phyloP scores from a whole-genome alignment of 2,329 filamentous ascomycete species.

The Aspergillus phoenicis region DNA sequence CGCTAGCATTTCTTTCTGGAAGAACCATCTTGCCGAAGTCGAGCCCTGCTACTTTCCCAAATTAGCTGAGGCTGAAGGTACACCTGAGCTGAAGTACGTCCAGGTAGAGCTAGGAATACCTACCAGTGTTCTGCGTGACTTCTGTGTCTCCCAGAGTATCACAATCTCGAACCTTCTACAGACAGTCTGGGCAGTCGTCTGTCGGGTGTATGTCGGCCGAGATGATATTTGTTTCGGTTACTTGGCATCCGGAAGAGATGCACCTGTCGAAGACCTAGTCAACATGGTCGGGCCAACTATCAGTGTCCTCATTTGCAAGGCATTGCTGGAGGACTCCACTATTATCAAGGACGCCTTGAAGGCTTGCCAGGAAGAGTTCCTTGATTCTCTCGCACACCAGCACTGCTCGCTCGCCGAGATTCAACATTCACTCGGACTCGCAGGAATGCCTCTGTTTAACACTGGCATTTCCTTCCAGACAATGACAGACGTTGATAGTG shows the following conservation, averaged over 20 bases:
- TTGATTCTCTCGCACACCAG: neutral
- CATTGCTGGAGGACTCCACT: conserved; percentile 28
- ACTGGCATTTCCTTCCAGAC: conserved; percentile 4
- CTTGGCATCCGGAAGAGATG: conserved; percentile 37
- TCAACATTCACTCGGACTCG: neutral
- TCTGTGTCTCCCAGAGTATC: conserved; percentile 1
- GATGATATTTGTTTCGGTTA: conserved; percentile 36
- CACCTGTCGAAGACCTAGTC: conserved; percentile 41
- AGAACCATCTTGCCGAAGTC: conserved; percentile 12
- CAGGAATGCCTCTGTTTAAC: neutral
- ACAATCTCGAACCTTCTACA: conserved; percentile 30
- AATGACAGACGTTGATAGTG: neutral
- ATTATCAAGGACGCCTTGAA: conserved; percentile 1
- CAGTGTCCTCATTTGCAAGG: conserved; percentile 53
- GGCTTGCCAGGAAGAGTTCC: neutral
- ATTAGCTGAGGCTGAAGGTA: conserved; percentile 8
- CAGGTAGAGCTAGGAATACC: neutral
- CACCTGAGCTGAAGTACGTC: conserved; percentile 10
- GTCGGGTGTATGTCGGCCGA: conserved; percentile 19
- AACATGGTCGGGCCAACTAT: conserved; percentile 49
- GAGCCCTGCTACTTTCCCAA: conserved; percentile 11
- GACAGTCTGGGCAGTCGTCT: conserved; percentile 30
- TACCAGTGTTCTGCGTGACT: neutral
- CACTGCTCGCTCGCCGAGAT: conserved; percentile 5
- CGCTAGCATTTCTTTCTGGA: conserved; percentile 10